phyloP scores from a whole-genome alignment of 169 alveolate species.

The Plasmodium vivax region DNA sequence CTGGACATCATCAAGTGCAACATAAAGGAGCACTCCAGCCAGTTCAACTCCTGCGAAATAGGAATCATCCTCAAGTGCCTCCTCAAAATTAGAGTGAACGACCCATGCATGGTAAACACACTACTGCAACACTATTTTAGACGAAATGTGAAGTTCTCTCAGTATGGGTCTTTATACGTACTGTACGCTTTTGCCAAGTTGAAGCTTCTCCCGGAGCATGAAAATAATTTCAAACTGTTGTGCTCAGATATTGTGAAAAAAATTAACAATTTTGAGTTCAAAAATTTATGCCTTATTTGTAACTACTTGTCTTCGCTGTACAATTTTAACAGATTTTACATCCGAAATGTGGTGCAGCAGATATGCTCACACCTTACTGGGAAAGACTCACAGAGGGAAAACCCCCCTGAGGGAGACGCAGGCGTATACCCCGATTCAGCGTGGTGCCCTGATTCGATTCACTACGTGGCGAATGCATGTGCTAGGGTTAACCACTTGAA shows the following conservation, averaged over 20 bases:
- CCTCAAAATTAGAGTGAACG: conserved; percentile 42
- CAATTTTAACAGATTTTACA: neutral
- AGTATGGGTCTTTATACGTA: conserved; percentile 51
- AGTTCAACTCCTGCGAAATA: conserved; percentile 57
- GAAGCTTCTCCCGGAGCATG: conserved; percentile 25
- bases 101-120: conserved; percentile 2
- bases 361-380: conserved; percentile 14
- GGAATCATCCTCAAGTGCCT: conserved; percentile 62
- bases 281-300: conserved; percentile 37
- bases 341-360: conserved; percentile 14
- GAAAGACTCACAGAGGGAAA: neutral
- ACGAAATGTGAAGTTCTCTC: conserved; percentile 68
- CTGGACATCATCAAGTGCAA: conserved; percentile 12
- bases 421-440: neutral
- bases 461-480: conserved; percentile 42
- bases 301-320: conserved; percentile 46
- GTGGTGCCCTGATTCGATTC: conserved; percentile 51
- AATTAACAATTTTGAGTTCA: conserved; percentile 24
- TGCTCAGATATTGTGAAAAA: conserved; percentile 47
- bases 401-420: neutral
- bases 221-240: conserved; percentile 37
- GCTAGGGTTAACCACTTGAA: conserved; percentile 61
- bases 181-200: conserved; percentile 41
- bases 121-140: conserved; percentile 55
- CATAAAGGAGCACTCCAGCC: conserved; percentile 26